Conservation (phyloP, 768 basidiomycete genomes). For the Pleurotus ostreatus region DNA sequence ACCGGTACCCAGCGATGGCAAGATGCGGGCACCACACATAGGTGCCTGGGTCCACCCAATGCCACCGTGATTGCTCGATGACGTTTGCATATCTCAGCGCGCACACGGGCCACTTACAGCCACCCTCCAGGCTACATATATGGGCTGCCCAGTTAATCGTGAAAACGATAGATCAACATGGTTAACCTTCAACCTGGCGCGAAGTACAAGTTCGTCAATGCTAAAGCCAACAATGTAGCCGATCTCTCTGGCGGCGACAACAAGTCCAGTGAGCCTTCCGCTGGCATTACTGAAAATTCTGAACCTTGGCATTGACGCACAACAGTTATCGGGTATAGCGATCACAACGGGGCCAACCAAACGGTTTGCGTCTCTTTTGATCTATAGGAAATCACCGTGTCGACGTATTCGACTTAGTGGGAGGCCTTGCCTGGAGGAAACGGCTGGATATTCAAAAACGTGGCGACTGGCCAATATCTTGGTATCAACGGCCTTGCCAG, state of each 20-base stretch:
- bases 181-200: slow-evolving; percentile 26
- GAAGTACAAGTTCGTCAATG: slow-evolving; percentile 46
- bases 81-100: no score
- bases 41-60: no score
- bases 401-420: slow-evolving; percentile 35
- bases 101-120: no score
- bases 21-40: no score
- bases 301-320: neutral
- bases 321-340: slow-evolving; percentile 46
- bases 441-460: slow-evolving; percentile 41
- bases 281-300: neutral
- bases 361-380: slow-evolving; percentile 18
- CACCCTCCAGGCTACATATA: no score
- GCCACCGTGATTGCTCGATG: no score
- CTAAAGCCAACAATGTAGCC: slow-evolving; percentile 45
- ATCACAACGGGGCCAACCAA: slow-evolving; percentile 44
- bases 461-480: slow-evolving; percentile 36
- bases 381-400: neutral
- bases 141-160: no score
- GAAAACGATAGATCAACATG: neutral
- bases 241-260: slow-evolving; percentile 55
- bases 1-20: no score
- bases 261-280: slow-evolving; percentile 32
- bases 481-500: slow-evolving; percentile 28
- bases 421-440: slow-evolving; percentile 32